Evolutionary conservation across 73 alveolate species (phyloP), one percentile per base, ranked within the genome.

Genomic region (Durusdinium trenchii): DNA sequence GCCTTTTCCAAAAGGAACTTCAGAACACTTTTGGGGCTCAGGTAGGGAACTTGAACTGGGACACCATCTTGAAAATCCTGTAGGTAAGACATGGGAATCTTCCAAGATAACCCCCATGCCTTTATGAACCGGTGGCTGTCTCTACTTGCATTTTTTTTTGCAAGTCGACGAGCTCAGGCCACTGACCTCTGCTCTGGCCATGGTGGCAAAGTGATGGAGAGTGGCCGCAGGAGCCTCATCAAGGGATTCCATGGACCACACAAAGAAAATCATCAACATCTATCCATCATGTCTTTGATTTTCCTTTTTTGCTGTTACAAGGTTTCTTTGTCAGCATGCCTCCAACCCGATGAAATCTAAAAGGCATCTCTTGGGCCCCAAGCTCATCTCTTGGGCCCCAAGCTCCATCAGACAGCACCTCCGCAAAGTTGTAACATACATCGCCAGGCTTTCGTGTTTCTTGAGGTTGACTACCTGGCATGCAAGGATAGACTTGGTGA

Each of bases 191-290:
- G 32, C 36, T 10, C 94, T 73, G 30, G 94, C 94, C 9, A 16
- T 52, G 6, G 40, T 40, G n/a, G 73, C 76, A n/a, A 84, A 51
- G 40, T 84, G 94, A 23, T 84, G 94, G 94, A 84, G 73, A 3
- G 94, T 51, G 1, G 94, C 75, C 1, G 94, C 94, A 3, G 94
- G 94, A 32, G 76, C 94, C 94, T 83, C 4, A n/a, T 71, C 35
- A 9, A 28, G 38, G 42, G 9, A 28, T 54, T 20, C 64, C 9
- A 54, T 54, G 64, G 28, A 9, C 28, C 9, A 54, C 28, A 20
- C 28, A 20, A 9, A 54, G 64, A 54, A 54, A 54, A 54, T 20
- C n/a, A n/a, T n/a, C n/a, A n/a, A 54, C 64, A 20, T 12, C 20
- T 9, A 54, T 9, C 9, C 28, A 20, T 9, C 28, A 20, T 54